These are phyloP conservation scores for Annulohypoxylon maeteangense DNA, from an alignment of 495 filamentous ascomycete species.

Conservation along the genomic window DNA sequence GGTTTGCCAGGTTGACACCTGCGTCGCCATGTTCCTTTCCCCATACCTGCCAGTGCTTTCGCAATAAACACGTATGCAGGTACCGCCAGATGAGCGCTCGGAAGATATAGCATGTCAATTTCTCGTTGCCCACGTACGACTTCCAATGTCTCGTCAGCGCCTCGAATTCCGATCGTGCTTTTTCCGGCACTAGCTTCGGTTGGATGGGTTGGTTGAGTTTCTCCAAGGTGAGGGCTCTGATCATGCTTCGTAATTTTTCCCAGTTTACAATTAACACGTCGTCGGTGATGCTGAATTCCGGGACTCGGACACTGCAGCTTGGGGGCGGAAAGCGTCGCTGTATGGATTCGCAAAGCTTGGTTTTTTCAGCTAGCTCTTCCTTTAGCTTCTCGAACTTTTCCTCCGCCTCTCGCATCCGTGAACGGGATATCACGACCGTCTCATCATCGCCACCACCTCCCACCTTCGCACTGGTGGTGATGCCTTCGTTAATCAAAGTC, in stretches of 20 bases:
- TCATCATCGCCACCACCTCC: slow-evolving; percentile 11
- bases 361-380: slow-evolving; percentile 34
- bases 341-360: slow-evolving; percentile 29
- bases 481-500: slow-evolving; percentile 8
- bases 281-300: slow-evolving; percentile 23
- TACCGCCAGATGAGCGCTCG: slow-evolving; percentile 47
- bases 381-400: slow-evolving; percentile 19
- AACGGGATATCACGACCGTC: slow-evolving; percentile 27
- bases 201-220: slow-evolving; percentile 27
- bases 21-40: slow-evolving; percentile 35
- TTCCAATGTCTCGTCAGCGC: slow-evolving; percentile 44
- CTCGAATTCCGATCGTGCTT: slow-evolving; percentile 29
- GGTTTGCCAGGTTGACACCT: slow-evolving; percentile 12
- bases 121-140: slow-evolving; percentile 29
- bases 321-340: slow-evolving; percentile 22
- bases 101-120: slow-evolving; percentile 41
- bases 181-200: slow-evolving; percentile 26
- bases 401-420: slow-evolving; percentile 32
- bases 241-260: slow-evolving; percentile 30
- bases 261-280: slow-evolving; percentile 28
- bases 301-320: not conserved
- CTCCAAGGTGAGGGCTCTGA: slow-evolving; percentile 31
- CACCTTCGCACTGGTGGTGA: not conserved
- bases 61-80: slow-evolving; percentile 33
- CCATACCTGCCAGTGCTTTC: slow-evolving; percentile 39